Conservation (phyloP, 768 basidiomycete genomes). For the Hygrocybe punicea region DNA sequence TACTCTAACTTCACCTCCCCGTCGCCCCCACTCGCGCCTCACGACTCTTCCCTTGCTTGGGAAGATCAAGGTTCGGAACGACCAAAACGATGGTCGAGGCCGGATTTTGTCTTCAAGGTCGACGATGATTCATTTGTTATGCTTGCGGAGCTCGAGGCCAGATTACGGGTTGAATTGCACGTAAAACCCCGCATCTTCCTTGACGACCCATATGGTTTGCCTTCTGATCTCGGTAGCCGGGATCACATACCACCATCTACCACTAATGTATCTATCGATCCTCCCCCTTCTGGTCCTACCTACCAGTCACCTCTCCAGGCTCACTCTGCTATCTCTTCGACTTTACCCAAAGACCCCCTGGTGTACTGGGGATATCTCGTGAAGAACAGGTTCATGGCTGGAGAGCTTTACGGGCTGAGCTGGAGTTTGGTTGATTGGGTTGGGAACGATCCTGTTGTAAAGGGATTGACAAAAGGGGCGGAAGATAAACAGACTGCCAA, state of each 20-base stretch:
- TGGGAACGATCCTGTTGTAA: constrained; percentile 67
- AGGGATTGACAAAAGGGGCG: constrained; percentile 66
- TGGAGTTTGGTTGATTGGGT: constrained; percentile 87
- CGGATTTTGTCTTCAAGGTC: constrained; percentile 89
- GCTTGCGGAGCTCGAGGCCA: constrained; percentile 90
- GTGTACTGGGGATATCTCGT: constrained; percentile 90
- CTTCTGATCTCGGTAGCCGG: not conserved
- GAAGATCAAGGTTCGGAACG: constrained; percentile 43
- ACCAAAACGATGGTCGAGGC: constrained; percentile 69
- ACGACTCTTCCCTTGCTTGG: constrained; percentile 65
- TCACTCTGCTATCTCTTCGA: not conserved
- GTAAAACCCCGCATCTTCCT: constrained; percentile 29
- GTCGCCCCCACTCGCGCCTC: constrained; percentile 62
- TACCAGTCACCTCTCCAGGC: not conserved
- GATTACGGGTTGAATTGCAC: constrained; percentile 75
- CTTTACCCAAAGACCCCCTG: constrained; percentile 54
- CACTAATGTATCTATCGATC: not conserved
- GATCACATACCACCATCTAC: not conserved
- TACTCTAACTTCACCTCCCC: constrained; percentile 59
- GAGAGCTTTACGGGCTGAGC: constrained; percentile 87
- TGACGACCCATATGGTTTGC: constrained; percentile 2
- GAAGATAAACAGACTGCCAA: constrained; percentile 93
- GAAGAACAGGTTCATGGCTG: constrained; percentile 92
- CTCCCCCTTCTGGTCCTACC: constrained; percentile 6
- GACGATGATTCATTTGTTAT: constrained; percentile 97